phyloP scores from a whole-genome alignment of 148 eudicot genomes.

The Nepenthes mirabilis region DNA sequence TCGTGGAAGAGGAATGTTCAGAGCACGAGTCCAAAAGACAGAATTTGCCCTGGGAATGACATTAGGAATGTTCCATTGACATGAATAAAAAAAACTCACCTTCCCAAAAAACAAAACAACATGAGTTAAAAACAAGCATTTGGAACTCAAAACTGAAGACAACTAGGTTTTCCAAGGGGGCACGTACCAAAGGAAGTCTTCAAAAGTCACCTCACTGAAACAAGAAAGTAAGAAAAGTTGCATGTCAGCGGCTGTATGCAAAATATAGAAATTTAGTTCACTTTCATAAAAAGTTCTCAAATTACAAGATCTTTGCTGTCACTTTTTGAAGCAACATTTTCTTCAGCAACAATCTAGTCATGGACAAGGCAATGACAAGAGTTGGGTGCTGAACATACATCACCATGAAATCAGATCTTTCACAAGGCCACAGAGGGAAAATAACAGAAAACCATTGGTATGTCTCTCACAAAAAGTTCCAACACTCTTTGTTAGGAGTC shows the following conservation, averaged over 20 bases:
- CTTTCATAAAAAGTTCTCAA: too few species aligned
- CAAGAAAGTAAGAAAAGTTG: slow-evolving; percentile 14
- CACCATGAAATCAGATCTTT: too few species aligned
- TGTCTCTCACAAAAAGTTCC: too few species aligned
- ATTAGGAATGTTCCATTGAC: background rate
- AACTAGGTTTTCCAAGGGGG: background rate
- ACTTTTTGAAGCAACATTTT: too few species aligned
- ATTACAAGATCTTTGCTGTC: too few species aligned
- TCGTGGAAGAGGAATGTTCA: slow-evolving; percentile 75
- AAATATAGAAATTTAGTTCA: background rate
- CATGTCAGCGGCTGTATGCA: slow-evolving; percentile 7
- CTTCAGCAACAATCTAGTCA: too few species aligned
- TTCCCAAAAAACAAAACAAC: background rate
- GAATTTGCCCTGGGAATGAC: slow-evolving; percentile 71
- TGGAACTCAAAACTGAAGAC: background rate
- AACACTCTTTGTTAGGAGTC: too few species aligned
- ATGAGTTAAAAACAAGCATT: slow-evolving; percentile 1
- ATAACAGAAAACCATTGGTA: too few species aligned
- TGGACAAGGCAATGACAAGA: too few species aligned
- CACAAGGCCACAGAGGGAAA: too few species aligned
- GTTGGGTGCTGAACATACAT: too few species aligned
- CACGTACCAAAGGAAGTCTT: slow-evolving; percentile 86
- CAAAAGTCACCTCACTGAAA: slow-evolving; percentile 71
- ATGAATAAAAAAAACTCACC: background rate
- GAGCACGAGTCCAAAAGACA: slow-evolving; percentile 92